Evolutionary conservation across 2,329 filamentous ascomycete species (phyloP), one percentile per base, ranked within the genome.

Genomic region (Pseudomassariella vexata): DNA sequence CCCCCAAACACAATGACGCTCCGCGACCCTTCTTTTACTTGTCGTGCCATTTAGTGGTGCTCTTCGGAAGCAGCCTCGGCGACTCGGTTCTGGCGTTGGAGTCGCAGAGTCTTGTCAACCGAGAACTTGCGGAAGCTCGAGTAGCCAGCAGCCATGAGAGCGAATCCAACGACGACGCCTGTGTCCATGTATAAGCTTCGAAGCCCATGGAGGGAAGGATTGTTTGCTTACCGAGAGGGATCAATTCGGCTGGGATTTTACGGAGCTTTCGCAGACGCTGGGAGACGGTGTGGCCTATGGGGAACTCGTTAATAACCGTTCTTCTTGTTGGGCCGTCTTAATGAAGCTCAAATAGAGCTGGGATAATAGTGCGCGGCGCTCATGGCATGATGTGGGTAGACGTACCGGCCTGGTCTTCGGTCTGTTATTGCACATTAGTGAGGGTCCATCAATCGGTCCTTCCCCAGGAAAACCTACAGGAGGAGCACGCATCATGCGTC

Each of bases 161-260:
- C 86, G 60, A 89, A 90, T 68, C 70, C 77, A 55, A 96, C 81
- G 64, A 96, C 92, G 49, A 92, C 67, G 62, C 84, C 88, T 92
- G 47, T 41, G 40, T 26, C 35, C 28, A 35, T 38, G 45, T 61
- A 49, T 33, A 34, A 15, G 9, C 15, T 15, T 6, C 11, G 9
- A 26, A 9, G 11, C 17, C 8, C 8, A 19, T 22, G 9, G 20
- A 21, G 9, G 42, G 33, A 39, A 35, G 35, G 34, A 43, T 46
- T 39, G 51, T 41, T 40, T 36, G 68, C 78, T 62, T 81, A 94
- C 89, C 89, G 52, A 98, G 82, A 56, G 92, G 92, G 50, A 89
- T 79, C 76, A 98, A 75, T 75, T 98, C 92, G 49, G 87, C 79
- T 49, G 92, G 92, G 57, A 96, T 83, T 67, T 81, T 80, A 76